Evolutionary conservation across 306 rosid species (phyloP).

Genomic region (Clitoria ternatea): DNA sequence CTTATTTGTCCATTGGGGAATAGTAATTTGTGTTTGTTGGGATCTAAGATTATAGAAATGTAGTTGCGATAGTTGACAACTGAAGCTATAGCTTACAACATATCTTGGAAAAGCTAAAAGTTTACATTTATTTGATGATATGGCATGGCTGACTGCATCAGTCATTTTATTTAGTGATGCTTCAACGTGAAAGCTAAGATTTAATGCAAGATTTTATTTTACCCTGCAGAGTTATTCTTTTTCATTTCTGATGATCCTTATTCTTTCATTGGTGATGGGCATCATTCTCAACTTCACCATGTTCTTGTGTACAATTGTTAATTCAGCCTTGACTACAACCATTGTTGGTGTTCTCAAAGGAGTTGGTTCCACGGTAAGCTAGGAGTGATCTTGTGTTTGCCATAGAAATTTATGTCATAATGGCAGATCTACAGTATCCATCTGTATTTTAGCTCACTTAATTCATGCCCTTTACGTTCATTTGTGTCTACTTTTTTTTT

Average conservation of each 20-base stretch:
- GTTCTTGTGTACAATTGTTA: constrained; percentile 94
- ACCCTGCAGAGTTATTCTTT: constrained; percentile 73
- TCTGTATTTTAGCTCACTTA: not conserved
- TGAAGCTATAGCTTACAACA: not conserved
- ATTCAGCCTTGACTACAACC: constrained; percentile 92
- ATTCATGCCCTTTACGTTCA: not conserved
- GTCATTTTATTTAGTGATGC: not conserved
- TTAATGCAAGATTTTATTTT: constrained; percentile 9
- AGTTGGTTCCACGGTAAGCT: constrained; percentile 89
- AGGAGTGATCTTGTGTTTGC: constrained; percentile 7
- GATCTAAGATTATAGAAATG: not conserved
- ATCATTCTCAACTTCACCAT: constrained; percentile 94
- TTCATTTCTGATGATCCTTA: constrained; percentile 65
- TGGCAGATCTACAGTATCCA: not conserved
- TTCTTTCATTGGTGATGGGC: constrained; percentile 87
- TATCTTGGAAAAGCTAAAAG: constrained; percentile 9
- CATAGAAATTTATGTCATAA: constrained; percentile 18
- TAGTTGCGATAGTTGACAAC: constrained; percentile 1
- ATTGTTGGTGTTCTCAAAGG: constrained; percentile 98
- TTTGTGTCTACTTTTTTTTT: not conserved
- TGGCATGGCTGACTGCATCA: not conserved
- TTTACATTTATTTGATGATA: constrained; percentile 1
- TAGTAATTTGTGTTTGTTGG: constrained; percentile 5
- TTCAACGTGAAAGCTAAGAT: not conserved
- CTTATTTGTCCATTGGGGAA: not conserved